A percentile compares a stretch with the other conserved stretches of the same genome.
These are phyloP conservation scores for Trypanosoma congolense DNA, from an alignment of 208 protist genomes.

Conservation along the genomic window DNA sequence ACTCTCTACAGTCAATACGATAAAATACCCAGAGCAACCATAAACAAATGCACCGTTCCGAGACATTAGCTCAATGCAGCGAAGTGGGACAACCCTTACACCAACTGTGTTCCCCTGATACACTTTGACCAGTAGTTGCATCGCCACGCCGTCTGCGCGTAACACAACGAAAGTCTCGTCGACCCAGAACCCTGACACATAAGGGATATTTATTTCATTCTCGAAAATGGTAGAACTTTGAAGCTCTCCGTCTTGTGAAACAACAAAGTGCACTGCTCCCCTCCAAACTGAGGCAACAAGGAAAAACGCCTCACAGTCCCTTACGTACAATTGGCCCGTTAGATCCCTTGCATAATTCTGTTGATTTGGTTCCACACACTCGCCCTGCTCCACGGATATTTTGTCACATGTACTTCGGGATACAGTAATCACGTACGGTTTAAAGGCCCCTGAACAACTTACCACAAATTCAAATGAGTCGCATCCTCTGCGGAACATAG, in stretches of 20 bases:
- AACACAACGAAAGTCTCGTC: slow-evolving; percentile 16
- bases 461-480: slow-evolving; percentile 14
- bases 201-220: slow-evolving; percentile 23
- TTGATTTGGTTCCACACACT: neutral
- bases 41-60: slow-evolving; percentile 11
- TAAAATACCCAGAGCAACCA: slow-evolving; percentile 12
- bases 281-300: slow-evolving; percentile 21
- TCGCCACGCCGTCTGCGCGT: slow-evolving; percentile 18
- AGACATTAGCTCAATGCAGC: slow-evolving; percentile 12
- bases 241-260: slow-evolving; percentile 6
- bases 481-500: neutral
- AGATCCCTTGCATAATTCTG: neutral
- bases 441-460: slow-evolving; percentile 9
- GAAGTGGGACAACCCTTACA: slow-evolving; percentile 8
- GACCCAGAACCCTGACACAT: slow-evolving; percentile 23
- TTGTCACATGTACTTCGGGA: neutral
- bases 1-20: slow-evolving; percentile 12
- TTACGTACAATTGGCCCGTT: slow-evolving; percentile 12
- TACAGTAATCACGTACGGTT: slow-evolving; percentile 3
- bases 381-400: neutral
- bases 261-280: slow-evolving; percentile 19
- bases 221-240: slow-evolving; percentile 2
- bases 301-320: slow-evolving; percentile 8
- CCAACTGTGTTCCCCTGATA: neutral
- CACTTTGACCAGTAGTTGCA: slow-evolving; percentile 12